Conservation (phyloP, 148 eudicot genomes). For the Rhododendron ferrugineum region DNA sequence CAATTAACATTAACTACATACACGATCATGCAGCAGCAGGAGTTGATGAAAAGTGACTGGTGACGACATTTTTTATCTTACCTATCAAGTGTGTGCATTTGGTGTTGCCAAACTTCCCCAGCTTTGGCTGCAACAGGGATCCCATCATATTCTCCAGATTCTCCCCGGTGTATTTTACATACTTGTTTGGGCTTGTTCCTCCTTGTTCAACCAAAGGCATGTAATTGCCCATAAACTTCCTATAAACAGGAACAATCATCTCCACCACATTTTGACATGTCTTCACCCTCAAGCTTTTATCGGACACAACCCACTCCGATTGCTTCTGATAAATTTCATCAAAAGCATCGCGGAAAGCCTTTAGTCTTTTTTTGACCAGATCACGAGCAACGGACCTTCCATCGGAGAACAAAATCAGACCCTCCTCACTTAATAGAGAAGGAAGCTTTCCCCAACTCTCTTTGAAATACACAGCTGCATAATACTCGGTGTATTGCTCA, state of each 20-base stretch:
- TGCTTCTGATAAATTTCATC: slow-evolving; percentile 55
- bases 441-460: slow-evolving; percentile 73
- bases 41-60: slow-evolving; percentile 45
- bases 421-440: slow-evolving; percentile 44
- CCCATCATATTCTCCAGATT: slow-evolving; percentile 47
- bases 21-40: slow-evolving; percentile 40
- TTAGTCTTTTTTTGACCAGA: slow-evolving; percentile 48
- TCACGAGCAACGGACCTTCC: slow-evolving; percentile 33
- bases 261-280: slow-evolving; percentile 46
- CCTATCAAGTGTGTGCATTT: slow-evolving; percentile 53
- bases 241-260: slow-evolving; percentile 52
- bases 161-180: slow-evolving; percentile 44
- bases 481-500: slow-evolving; percentile 33
- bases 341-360: slow-evolving; percentile 48
- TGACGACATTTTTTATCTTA: slow-evolving; percentile 38
- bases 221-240: slow-evolving; percentile 40
- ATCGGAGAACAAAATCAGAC: slow-evolving; percentile 35
- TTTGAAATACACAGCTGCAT: slow-evolving; percentile 37
- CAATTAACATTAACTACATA: too few relatives aligned
- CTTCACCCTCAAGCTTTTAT: slow-evolving; percentile 45
- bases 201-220: slow-evolving; percentile 25
- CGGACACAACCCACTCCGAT: slow-evolving; percentile 49
- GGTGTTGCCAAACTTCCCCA: slow-evolving; percentile 32
- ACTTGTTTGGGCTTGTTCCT: slow-evolving; percentile 34
- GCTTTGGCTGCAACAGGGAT: slow-evolving; percentile 50